These are phyloP conservation scores for Nakaseomyces delphensis DNA, from an alignment of 1,139 yeast genomes.

Conservation along the genomic window DNA sequence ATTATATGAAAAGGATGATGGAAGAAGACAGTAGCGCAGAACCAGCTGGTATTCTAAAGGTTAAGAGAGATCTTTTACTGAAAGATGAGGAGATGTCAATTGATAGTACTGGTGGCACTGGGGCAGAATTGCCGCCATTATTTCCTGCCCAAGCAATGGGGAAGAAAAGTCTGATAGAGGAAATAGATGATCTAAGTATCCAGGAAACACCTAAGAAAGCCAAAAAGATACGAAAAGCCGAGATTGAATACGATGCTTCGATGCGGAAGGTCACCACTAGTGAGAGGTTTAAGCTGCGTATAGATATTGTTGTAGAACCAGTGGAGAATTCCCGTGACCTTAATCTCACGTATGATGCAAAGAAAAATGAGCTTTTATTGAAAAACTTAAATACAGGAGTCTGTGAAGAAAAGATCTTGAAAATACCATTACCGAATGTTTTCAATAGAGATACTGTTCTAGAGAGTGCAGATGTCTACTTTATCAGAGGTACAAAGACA, in stretches of 20 bases:
- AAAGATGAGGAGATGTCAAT: slow-evolving; percentile 10
- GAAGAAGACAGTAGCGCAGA: slow-evolving; percentile 12
- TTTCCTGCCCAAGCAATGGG: slow-evolving; percentile 10
- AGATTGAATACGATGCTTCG: background rate
- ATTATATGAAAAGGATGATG: slow-evolving; percentile 14
- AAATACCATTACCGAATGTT: background rate
- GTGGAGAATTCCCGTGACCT: background rate
- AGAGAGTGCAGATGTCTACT: background rate
- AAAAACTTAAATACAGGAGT: background rate
- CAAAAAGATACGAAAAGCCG: background rate
- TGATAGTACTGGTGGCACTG: slow-evolving; percentile 7
- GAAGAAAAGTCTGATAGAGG: slow-evolving; percentile 5
- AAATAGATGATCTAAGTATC: slow-evolving; percentile 5
- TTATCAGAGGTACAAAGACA: background rate
- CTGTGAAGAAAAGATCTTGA: background rate
- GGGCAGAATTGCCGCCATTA: slow-evolving; percentile 17
- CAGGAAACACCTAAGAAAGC: background rate
- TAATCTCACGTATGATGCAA: background rate
- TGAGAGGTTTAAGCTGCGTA: background rate
- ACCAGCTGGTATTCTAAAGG: slow-evolving; percentile 16
- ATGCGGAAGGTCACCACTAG: background rate
- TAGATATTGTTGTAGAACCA: background rate
- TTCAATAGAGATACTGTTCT: background rate
- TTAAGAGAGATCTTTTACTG: slow-evolving; percentile 10
- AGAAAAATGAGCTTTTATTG: background rate